Evolutionary conservation across 2,329 filamentous ascomycete genomes (phyloP), one percentile per base, ranked within the genome.

Genomic region (Celoporthe dispersa): DNA sequence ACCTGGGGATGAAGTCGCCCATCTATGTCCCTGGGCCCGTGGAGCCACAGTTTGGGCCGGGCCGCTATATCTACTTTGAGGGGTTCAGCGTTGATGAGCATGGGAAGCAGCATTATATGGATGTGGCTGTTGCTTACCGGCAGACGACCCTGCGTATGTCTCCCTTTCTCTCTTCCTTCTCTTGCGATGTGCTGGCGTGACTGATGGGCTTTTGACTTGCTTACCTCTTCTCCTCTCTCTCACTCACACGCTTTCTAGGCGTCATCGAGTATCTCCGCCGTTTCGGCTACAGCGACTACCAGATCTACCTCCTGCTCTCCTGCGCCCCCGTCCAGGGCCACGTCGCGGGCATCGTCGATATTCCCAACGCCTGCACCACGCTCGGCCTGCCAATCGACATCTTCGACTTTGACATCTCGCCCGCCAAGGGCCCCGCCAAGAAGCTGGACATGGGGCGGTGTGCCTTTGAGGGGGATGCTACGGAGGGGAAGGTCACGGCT

Each of bases 311-410:
- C 39, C 81, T 97, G 65, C 82, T 97, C 62, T 94, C 92, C 22
- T 96, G 93, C 78, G 94, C 94, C 0, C 94, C 94, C 0, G 87
- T 97, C 6, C 92, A 97, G 79, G 94, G 94, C 0, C 93, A 97
- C 77, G 88, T 97, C 66, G 94, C 94, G 1, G 94, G 94, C 0
- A 92, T 97, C 69, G 94, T 97, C 11, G 94, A 97, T 79, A 93
- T 97, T 64, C 94, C 94, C 0, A 97, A 97, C 78, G 93, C 92
- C 0, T 97, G 94, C 77, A 97, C 94, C 4, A 97, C 94, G 0
- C 83, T 97, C 70, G 94, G 94, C 0, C 78, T 97, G 67, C 94
- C 94, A 0, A 93, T 97, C 85, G 94, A 97, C 81, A 97, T 98
- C 67, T 98, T 98, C 76, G 93, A 96, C 77, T 97, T 98, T 80